These are phyloP conservation scores for Pleurotus djamor DNA, from an alignment of 768 basidiomycete genomes.

Conservation along the genomic window DNA sequence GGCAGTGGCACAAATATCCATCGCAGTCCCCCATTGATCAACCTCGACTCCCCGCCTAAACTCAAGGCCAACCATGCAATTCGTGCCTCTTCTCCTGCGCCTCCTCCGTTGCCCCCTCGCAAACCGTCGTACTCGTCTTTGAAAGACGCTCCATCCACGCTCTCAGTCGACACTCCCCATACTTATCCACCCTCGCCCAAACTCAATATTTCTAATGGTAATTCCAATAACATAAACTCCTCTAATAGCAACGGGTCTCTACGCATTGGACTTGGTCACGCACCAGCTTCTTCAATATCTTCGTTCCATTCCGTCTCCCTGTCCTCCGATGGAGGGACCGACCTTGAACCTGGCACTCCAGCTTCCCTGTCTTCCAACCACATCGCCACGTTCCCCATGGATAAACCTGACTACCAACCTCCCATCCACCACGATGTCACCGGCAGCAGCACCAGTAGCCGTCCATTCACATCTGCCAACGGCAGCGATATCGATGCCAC, in stretches of 20 bases:
- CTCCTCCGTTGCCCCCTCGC: conserved; percentile 67
- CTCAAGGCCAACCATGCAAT: conserved; percentile 19
- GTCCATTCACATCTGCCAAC: conserved; percentile 13
- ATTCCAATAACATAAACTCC: neutral
- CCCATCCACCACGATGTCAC: neutral
- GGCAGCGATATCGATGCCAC: conserved; percentile 43
- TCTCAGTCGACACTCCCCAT: conserved; percentile 55
- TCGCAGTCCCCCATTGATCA: conserved; percentile 45
- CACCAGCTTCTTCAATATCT: conserved; percentile 68
- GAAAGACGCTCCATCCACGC: conserved; percentile 38
- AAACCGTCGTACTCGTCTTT: conserved; percentile 54
- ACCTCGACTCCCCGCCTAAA: conserved; percentile 49
- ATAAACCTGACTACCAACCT: conserved; percentile 27
- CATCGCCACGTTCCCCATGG: conserved; percentile 46
- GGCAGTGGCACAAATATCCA: conserved; percentile 6
- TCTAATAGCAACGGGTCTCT: conserved; percentile 12
- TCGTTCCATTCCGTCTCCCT: conserved; percentile 85
- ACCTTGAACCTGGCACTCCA: conserved; percentile 42
- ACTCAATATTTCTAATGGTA: conserved; percentile 27
- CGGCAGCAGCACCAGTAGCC: conserved; percentile 1
- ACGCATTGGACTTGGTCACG: conserved; percentile 40
- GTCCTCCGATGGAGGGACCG: conserved; percentile 44
- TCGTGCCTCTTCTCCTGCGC: conserved; percentile 18
- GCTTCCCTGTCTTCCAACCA: conserved; percentile 35
- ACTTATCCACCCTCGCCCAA: conserved; percentile 49